These are phyloP conservation scores for Cucurbita argyrosperma DNA, from an alignment of 306 rosid genomes.

Conservation along the genomic window DNA sequence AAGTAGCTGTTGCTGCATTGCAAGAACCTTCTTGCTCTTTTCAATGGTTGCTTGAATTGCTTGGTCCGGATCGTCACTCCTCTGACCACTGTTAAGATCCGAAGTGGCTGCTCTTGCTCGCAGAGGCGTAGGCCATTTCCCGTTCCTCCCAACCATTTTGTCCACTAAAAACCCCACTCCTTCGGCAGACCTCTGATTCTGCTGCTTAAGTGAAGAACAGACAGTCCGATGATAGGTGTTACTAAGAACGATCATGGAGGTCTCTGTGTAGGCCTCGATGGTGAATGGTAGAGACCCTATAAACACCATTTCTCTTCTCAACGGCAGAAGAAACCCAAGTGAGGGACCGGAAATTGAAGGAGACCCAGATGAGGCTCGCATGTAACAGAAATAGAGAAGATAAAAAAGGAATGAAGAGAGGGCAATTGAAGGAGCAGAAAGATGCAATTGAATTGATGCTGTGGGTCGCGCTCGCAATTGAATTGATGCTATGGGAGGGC, in stretches of 20 bases:
- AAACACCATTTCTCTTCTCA: slow-evolving; percentile 29
- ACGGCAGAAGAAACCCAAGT: background rate
- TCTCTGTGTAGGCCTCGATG: slow-evolving; percentile 29
- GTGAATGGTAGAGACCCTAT: slow-evolving; percentile 32
- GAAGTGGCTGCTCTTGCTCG: slow-evolving; percentile 22
- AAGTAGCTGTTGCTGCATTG: slow-evolving; percentile 59
- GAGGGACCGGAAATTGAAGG: slow-evolving; percentile 1
- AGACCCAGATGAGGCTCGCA: background rate
- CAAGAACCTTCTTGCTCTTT: slow-evolving; percentile 75
- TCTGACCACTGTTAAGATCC: slow-evolving; percentile 18
- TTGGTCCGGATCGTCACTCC: slow-evolving; percentile 37
- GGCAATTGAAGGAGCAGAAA: background rate
- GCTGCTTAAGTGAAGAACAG: slow-evolving; percentile 8
- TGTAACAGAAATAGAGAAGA: background rate
- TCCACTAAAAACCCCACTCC: slow-evolving; percentile 17
- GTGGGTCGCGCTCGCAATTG: background rate
- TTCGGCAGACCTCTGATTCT: slow-evolving; percentile 13
- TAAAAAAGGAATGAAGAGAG: background rate
- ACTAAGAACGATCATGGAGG: slow-evolving; percentile 19
- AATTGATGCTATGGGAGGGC: background rate
- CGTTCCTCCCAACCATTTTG: slow-evolving; percentile 19
- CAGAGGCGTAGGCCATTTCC: slow-evolving; percentile 23
- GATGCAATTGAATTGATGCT: background rate
- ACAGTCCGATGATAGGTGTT: slow-evolving; percentile 4
- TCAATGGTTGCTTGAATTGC: slow-evolving; percentile 53